Evolutionary conservation across 2,329 filamentous ascomycete genomes (phyloP), one percentile per base, ranked within the genome.

Genomic region (Neofusicoccum laricinum): DNA sequence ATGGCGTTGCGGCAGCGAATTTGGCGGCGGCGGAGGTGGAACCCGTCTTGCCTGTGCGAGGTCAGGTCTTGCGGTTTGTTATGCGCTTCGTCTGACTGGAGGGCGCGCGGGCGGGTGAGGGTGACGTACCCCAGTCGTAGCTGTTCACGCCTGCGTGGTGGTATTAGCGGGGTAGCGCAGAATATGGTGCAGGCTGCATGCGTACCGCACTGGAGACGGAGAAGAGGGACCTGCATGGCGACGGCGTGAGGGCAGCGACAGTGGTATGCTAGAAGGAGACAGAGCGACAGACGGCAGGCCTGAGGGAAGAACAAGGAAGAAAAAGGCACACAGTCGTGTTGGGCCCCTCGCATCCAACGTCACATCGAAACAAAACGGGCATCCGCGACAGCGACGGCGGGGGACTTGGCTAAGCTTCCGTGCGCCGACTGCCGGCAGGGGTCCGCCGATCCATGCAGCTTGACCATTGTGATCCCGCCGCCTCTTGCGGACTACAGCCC

Each of bases 101-200:
- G 67, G 68, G 70, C 66, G 68, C 25, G 30, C 10, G 10, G 70
- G 72, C 69, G 66, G 64, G 66, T 53, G 12, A 8, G 19, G 40
- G 55, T 62, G 51, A 68, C 81, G 69, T 78, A 88, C 87, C 95
- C 95, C 95, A 99, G 81, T 97, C 95, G 77, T 99, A 99, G 78
- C 93, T 97, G 79, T 98, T 98, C 74, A 96, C 92, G 74, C 94
- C 95, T 90, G 67, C 11, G n/a, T 4, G n/a, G 66, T 62, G 40
- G 41, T n/a, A 64, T 69, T 63, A 72, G 67, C 69, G 73, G 69
- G 73, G 70, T 46, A 65, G 63, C 6, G 10, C 5, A 21, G 15
- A 4, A 17, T 8, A 46, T 11, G 70, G 77, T 14, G 19, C 57
- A 12, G 30, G 41, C 21, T 19, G 17, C 5, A 17, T 17, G 19